phyloP scores from a whole-genome alignment of 2,329 filamentous ascomycete genomes.

The Colletotrichum liriopes region DNA sequence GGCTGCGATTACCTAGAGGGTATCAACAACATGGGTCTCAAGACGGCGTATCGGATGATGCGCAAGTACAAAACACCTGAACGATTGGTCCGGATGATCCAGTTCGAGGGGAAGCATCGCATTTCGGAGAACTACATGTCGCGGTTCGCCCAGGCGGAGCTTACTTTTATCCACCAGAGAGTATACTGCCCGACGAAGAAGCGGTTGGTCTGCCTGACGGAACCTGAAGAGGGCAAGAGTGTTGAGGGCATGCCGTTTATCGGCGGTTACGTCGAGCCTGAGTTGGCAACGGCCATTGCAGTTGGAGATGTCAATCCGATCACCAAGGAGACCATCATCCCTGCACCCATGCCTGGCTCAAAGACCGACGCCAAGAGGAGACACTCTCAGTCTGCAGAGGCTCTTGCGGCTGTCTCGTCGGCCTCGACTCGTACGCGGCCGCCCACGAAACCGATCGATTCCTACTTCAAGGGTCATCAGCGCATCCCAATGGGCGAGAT shows the following conservation, averaged over 20 bases:
- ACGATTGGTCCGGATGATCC: conserved; percentile 83
- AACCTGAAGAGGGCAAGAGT: conserved; percentile 74
- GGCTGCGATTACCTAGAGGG: conserved; percentile 96
- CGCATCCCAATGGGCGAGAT: conserved; percentile 74
- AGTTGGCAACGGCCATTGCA: conserved; percentile 82
- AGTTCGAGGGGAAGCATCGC: conserved; percentile 89
- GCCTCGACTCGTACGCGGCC: conserved; percentile 46
- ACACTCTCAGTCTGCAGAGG: conserved; percentile 53
- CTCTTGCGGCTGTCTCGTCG: conserved; percentile 43
- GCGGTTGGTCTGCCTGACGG: conserved; percentile 82
- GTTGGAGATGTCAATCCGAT: conserved; percentile 89
- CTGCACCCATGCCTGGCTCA: conserved; percentile 58
- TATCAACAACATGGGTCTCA: conserved; percentile 88
- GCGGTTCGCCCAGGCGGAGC: conserved; percentile 87
- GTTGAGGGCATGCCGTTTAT: conserved; percentile 85
- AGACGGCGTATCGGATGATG: conserved; percentile 92
- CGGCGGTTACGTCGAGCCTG: conserved; percentile 78
- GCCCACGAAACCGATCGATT: conserved; percentile 66
- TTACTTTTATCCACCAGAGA: conserved; percentile 94
- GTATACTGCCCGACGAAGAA: conserved; percentile 87
- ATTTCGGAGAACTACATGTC: conserved; percentile 87
- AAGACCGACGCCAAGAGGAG: conserved; percentile 61
- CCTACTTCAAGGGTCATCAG: conserved; percentile 66
- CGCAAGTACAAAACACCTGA: conserved; percentile 93
- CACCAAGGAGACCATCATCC: conserved; percentile 79